These are phyloP conservation scores for Cinnamomum chago DNA, from an alignment of 164 flowering plant species.

Conservation along the genomic window DNA sequence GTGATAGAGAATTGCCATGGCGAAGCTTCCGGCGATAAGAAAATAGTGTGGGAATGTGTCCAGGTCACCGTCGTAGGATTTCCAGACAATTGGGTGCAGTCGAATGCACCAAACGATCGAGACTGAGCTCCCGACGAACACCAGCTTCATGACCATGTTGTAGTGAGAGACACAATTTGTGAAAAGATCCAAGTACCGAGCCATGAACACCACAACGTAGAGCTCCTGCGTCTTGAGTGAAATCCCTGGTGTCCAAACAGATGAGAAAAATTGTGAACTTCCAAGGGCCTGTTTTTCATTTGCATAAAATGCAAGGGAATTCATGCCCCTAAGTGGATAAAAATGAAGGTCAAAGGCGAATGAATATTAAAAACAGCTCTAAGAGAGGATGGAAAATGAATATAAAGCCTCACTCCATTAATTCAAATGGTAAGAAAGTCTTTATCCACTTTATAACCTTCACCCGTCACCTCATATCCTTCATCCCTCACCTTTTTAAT, in stretches of 20 bases:
- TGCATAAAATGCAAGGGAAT: no score
- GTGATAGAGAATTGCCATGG: conserved; percentile 52
- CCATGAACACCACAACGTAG: conserved; percentile 67
- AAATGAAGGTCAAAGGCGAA: no score
- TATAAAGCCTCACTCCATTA: conserved; percentile 7
- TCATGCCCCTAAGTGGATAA: no score
- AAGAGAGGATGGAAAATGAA: not conserved
- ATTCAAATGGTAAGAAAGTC: no score
- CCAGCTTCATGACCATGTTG: conserved; percentile 83
- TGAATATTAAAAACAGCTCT: not conserved
- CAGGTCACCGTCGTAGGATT: conserved; percentile 64
- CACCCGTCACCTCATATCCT: no score
- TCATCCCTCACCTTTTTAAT: no score
- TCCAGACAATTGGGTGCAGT: conserved; percentile 44
- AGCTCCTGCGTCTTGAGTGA: conserved; percentile 94
- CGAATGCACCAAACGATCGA: conserved; percentile 91
- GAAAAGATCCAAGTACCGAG: conserved; percentile 81
- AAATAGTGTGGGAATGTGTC: conserved; percentile 80
- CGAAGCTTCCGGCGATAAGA: conserved; percentile 40
- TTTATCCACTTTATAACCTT: no score
- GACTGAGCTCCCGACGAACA: conserved; percentile 67
- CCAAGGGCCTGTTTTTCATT: no score
- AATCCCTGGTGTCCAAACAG: conserved; percentile 42
- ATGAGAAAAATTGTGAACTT: not conserved
- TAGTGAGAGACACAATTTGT: conserved; percentile 73